phyloP scores from a whole-genome alignment of 192 early-diverging fungal genomes.

The Coemansia sp. region DNA sequence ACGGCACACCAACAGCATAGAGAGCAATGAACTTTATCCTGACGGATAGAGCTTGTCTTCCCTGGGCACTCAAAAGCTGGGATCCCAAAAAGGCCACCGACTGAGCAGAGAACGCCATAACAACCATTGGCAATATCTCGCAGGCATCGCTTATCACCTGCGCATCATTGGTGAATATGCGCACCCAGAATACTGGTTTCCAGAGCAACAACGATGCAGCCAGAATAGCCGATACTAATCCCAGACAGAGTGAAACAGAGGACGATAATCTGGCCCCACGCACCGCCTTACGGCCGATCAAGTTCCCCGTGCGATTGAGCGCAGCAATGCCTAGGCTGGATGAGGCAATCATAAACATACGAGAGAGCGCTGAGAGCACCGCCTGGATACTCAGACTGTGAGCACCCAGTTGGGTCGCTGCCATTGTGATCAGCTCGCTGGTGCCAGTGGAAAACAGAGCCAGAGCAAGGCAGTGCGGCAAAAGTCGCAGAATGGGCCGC shows the following conservation, averaged over 20 bases:
- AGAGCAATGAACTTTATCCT: constrained; percentile 49
- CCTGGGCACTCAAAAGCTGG: constrained; percentile 55
- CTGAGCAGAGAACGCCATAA: constrained; percentile 27
- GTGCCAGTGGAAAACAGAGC: constrained; percentile 37
- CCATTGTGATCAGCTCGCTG: constrained; percentile 69
- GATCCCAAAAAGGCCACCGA: constrained; percentile 57
- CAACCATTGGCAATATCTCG: constrained; percentile 20
- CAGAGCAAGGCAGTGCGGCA: constrained; percentile 28
- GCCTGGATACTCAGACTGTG: constrained; percentile 73
- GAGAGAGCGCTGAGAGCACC: constrained; percentile 66
- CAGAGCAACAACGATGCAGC: constrained; percentile 34
- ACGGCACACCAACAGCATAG: constrained; percentile 53
- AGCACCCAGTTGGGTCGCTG: constrained; percentile 77
- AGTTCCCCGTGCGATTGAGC: constrained; percentile 77
- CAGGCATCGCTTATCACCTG: constrained; percentile 7
- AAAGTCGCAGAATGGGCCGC: constrained; percentile 25
- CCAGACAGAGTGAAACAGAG: constrained; percentile 14
- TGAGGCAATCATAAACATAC: constrained; percentile 68
- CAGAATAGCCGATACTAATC: constrained; percentile 12
- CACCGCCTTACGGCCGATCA: constrained; percentile 53
- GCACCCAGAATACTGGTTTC: constrained; percentile 28
- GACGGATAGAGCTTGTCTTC: constrained; percentile 51
- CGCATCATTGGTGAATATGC: constrained; percentile 52
- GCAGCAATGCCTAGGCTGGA: constrained; percentile 68
- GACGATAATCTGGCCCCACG: constrained; percentile 38